Evolutionary conservation across 163 green algal species (phyloP), one percentile per base, ranked within the genome.

Genomic region (Scenedesmus sp.): DNA sequence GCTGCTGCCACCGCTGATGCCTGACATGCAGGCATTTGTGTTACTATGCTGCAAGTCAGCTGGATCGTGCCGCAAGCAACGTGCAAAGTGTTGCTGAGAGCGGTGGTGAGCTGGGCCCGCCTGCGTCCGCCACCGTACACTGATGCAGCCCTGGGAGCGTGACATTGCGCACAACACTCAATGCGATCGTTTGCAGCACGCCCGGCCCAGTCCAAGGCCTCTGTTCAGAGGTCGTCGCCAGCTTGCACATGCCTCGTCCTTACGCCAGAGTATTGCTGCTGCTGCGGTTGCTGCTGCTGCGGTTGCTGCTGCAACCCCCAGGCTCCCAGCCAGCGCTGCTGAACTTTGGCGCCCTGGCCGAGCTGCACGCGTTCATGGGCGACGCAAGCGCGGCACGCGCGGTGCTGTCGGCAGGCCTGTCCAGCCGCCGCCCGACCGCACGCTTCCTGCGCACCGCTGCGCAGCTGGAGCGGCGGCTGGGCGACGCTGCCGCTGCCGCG

Each of bases 381-480:
- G 78, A 95, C 51, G 80, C 85, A 22, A 76, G 68, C 9, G 91
- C 88, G 5, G 95, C 95, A 26, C 91, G 94, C 0, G 85, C 82
- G 1, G 42, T 93, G 26, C 93, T 95, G 44, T 40, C 87, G 53
- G 81, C 87, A 44, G 94, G 82, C 59, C 87, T 89, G 15, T 24
- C 12, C 3, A 68, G 46, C 37, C 33, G 51, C 3, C 40, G 37
- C 0, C 80, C 84, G 26, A 94, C 87, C 46, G 85, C 88, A 16
- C 95, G 96, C 51, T 97, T 96, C 88, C 90, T 97, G 83, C 89
- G 96, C 12, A 92, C 95, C 65, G 96, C 93, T 83, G 96, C 95
- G 15, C 89, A 94, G 20, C 94, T 98, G 65, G 96, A 98, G 91
- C 97, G 97, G 95, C 93, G 93, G 83, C 44, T 86, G 20, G 95